phyloP scores from a whole-genome alignment of 2,329 filamentous ascomycete species.

The Trichoderma asperellum region DNA sequence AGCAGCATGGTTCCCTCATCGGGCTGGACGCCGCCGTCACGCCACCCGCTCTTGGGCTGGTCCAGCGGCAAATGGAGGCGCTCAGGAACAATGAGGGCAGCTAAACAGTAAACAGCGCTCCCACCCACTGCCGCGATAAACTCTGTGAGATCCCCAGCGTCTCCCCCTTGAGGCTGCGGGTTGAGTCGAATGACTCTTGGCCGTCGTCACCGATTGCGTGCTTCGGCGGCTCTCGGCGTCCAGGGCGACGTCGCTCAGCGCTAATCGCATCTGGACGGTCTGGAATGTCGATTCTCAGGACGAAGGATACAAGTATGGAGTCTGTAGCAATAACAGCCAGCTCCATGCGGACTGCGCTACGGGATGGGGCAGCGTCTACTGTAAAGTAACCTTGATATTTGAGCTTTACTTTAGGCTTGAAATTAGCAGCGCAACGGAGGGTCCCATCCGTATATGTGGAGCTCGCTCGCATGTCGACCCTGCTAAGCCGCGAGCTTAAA shows the following conservation, averaged over 20 bases:
- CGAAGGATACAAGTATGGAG: neutral
- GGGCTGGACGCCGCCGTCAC: constrained; percentile 19
- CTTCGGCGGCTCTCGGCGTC: constrained; percentile 14
- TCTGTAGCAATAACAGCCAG: neutral
- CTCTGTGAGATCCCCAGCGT: neutral
- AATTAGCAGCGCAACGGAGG: constrained; percentile 10
- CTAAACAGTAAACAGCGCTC: neutral
- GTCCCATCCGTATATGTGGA: neutral
- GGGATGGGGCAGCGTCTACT: neutral
- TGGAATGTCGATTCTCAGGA: constrained; percentile 14
- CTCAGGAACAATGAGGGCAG: constrained; percentile 13
- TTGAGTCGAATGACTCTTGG: constrained; percentile 3
- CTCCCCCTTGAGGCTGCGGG: neutral
- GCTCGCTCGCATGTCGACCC: constrained; percentile 21
- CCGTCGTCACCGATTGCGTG: constrained; percentile 10
- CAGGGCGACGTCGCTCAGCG: neutral
- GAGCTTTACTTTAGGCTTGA: constrained; percentile 24
- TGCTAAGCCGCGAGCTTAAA: constrained; percentile 12
- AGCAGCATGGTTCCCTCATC: constrained; percentile 1
- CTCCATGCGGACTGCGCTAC: neutral
- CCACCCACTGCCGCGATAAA: neutral
- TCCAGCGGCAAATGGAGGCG: constrained; percentile 17
- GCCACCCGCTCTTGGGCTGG: constrained; percentile 21
- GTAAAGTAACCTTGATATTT: constrained; percentile 21
- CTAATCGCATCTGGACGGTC: neutral